Base-by-base conservation (phyloP, 495 filamentous ascomycete genomes). In the Amphirosellinia nigrospora region DNA sequence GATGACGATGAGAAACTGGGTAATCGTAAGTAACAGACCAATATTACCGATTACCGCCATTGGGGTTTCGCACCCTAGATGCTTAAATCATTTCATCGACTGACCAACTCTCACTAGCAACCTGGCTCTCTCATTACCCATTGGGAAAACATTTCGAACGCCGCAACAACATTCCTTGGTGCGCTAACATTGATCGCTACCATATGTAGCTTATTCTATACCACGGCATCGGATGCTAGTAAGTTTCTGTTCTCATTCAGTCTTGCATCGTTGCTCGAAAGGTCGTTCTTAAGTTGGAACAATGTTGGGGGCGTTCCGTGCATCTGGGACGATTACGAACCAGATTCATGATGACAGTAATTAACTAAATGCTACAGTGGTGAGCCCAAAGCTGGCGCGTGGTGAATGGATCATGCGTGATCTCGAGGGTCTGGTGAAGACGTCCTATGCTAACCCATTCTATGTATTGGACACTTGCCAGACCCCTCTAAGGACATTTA, bases 191-290 rank as follows among this genome's bases (percentile, higher is more conserved):
- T 94, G 65, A 76, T 85, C 36, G 88, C 86, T 3, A 86, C 91
- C 0, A 52, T 93, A 30, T 82, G 86, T 3, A 86, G 89, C 10
- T 88, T 90, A 80, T 78, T 93, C 9, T 94, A 93, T 73, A 92
- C 91, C 2, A 91, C 91, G 9, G 91, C 92, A 0, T 89, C 90
- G 0, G 88, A 92, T 72, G 88, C 90, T 4, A 74, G 61, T 64
- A 64, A 64, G 34, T 36, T 38, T 28, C 34, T 21, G 41, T 21
- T 10, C 28, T 36, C 55, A 9, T n/a, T 16, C 3, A 32, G 13
- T 53, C 50, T 4, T 30, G 26, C 30, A 9, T 23, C 32, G 36
- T 34, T 6, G 2, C 4, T 41, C n/a, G 7, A 26, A 30, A 41
- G 9, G 16, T 28, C 23, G 3, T 38, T 32, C 10, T 8, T 28